phyloP scores from a whole-genome alignment of 768 basidiomycete species.

The Leccinellum rugosiceps region DNA sequence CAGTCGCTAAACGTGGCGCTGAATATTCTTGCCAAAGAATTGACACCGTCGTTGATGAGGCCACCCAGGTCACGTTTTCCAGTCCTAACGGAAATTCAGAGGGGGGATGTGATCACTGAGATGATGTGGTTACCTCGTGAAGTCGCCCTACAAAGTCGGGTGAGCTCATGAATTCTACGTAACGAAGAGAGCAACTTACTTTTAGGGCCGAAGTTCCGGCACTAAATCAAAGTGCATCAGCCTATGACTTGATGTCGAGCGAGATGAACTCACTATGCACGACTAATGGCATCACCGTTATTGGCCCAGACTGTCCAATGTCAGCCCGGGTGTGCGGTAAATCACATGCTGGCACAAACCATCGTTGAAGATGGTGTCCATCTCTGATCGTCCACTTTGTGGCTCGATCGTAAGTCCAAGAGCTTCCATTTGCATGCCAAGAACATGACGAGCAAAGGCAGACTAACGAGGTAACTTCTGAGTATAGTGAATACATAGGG shows the following conservation, averaged over 20 bases:
- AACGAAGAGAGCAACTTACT: conserved; percentile 40
- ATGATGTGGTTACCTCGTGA: conserved; percentile 58
- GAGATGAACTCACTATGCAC: conserved; percentile 63
- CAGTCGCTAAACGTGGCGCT: conserved; percentile 91
- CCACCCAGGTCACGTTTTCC: conserved; percentile 94
- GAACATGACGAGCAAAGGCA: conserved; percentile 82
- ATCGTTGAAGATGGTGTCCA: conserved; percentile 77
- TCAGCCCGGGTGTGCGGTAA: neutral
- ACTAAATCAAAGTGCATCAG: conserved; percentile 39
- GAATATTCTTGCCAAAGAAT: conserved; percentile 89
- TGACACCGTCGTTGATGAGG: conserved; percentile 92
- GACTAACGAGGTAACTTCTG: conserved; percentile 48
- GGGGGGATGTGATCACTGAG: neutral
- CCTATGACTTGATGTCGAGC: neutral
- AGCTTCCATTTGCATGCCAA: conserved; percentile 71
- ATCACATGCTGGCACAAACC: conserved; percentile 38
- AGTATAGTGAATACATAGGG: neutral
- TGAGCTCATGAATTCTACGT: conserved; percentile 4
- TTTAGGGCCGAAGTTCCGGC: conserved; percentile 97
- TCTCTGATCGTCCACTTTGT: conserved; percentile 52
- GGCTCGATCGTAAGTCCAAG: conserved; percentile 62
- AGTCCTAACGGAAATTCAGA: conserved; percentile 50
- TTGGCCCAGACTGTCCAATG: conserved; percentile 83
- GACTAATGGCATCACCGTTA: conserved; percentile 93
- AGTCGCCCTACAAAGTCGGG: conserved; percentile 60